Base-by-base conservation (phyloP, 2,329 filamentous ascomycete species). In the Trichoderma arundinaceum region DNA sequence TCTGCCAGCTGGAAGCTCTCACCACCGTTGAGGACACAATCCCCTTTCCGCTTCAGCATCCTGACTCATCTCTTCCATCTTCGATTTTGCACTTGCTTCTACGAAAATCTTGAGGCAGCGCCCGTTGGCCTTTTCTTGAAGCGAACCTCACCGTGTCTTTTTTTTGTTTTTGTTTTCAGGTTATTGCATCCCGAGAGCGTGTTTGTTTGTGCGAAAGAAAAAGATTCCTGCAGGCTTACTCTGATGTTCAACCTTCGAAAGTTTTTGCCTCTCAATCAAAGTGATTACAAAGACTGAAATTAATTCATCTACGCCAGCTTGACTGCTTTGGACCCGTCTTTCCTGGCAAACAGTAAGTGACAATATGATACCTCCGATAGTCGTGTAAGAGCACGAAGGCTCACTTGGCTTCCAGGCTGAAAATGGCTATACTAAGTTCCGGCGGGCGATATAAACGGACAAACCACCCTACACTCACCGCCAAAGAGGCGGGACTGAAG, bases 381-480 rank as follows among this genome's bases (percentile, higher is more conserved):
- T 38, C 15, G 17, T 17, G 39, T 5, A 28, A 12, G 54, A 7
- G 12, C 49, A 46, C 8, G 12, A 10, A 6, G 19, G 32, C 52
- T 64, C 32, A 64, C n/a, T 6, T 49, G n/a, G 10, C 2, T 7
- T 28, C 35, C 2, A 33, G 43, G 5, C 5, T 41, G n/a, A 22
- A 39, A 38, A 64, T 64, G 61, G 33, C 61, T 10, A 39, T 48
- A 9, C 32, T 28, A 9, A 38, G 35, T 22, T 12, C 44, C 28
- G 7, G 46, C 9, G 17, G 54, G 17, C 53, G 53, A 38, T 46
- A 43, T 32, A 65, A 59, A 46, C 35, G 52, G 28, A 13, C 8
- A 12, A 28, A 44, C 12, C 44, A 32, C 1, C 12, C 52, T 49
- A 13, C 44, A n/a, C 4, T 9, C 46, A 52, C n/a, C 44, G 3